Evolutionary conservation across 2,329 filamentous ascomycete genomes (phyloP), one percentile per base, ranked within the genome.

Genomic region (Colletotrichum neosansevieriae): DNA sequence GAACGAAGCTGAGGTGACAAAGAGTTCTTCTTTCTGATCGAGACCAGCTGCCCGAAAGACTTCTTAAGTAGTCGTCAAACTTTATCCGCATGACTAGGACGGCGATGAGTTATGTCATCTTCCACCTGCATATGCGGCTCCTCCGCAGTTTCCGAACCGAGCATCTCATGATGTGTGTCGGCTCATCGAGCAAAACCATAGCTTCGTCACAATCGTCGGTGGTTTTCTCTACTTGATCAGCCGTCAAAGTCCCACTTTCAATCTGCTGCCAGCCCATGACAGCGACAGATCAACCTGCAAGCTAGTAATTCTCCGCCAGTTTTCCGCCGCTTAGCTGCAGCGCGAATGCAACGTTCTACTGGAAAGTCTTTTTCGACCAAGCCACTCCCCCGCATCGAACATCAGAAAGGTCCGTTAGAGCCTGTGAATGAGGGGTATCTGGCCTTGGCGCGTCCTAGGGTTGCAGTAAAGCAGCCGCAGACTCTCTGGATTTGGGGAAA

Each of bases 151-250:
- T n/a, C 36, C 21, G n/a, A 24, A 17, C 36, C 21, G n/a, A 24
- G 21, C 21, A 54, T 49, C n/a, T 65, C 40, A 12, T 38, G 60
- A 59, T 47, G n/a, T 17, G n/a, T 17, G 17, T 32, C 40, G 3
- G 21, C 15, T 13, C 13, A 5, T 11, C 54, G 29, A 40, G 9
- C 29, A 61, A 17, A 59, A 54, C 38, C 49, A 49, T n/a, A 24
- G 11, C 13, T 47, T 64, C 65, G 65, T 59, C 21, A 60, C 47
- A 65, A 68, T 65, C 63, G 56, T 68, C 65, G 65, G 53, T 21
- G 19, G 53, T 24, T 68, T 54, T 47, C 53, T 61, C 34, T 47
- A 24, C 47, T 24, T 47, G 62, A 61, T 61, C 40, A 61, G 36
- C 57, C 11, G 54, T 36, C 34, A 6, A 36, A 51, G 42, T 13